Conservation (phyloP, 1,284 basidiomycete genomes). For the Phellopilus nigrolimitatus region DNA sequence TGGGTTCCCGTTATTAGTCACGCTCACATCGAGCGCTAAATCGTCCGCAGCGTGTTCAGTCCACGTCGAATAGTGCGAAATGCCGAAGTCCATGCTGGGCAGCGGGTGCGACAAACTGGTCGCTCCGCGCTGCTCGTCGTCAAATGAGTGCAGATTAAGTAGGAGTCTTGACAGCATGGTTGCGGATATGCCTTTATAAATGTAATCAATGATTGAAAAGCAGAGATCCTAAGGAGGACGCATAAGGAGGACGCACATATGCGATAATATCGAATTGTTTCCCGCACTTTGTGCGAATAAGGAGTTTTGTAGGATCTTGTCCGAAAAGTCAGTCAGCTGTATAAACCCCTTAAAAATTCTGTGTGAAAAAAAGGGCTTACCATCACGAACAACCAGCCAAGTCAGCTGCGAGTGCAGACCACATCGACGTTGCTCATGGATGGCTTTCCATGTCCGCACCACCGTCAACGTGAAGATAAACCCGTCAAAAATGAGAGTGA, state of each 20-base stretch:
- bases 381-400: conserved; percentile 13
- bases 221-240: no score
- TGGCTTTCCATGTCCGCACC: conserved; percentile 4
- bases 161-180: no score
- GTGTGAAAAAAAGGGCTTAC: background rate
- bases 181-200: no score
- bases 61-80: no score
- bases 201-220: no score
- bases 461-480: conserved; percentile 13
- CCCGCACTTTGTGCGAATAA: conserved; percentile 14
- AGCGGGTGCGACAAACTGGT: no score
- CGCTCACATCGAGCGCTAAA: no score
- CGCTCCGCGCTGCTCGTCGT: no score
- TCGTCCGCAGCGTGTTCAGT: no score
- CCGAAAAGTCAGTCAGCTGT: background rate
- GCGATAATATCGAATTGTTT: conserved; percentile 15
- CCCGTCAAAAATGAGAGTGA: conserved; percentile 8
- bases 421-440: background rate
- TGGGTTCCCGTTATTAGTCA: no score
- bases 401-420: background rate
- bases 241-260: conserved; percentile 7
- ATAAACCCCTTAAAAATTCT: background rate
- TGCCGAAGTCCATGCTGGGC: no score
- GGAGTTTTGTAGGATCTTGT: background rate
- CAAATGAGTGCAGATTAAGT: no score